Percentiles rank a stretch among this genome's conserved stretches.
Conservation (phyloP, 306 rosid genomes). For the Alnus rubra region DNA sequence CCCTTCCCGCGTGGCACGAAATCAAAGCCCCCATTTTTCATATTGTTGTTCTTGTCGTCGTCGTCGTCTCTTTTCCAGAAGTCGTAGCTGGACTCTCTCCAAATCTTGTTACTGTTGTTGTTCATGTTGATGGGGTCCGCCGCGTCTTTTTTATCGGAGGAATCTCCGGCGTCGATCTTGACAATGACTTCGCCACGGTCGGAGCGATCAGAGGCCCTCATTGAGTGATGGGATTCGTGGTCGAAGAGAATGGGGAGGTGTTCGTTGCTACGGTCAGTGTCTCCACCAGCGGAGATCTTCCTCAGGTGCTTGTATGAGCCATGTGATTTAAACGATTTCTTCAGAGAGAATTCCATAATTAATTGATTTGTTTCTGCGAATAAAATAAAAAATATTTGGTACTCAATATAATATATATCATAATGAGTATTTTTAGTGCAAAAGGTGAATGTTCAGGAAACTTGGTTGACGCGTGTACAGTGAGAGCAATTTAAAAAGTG, state of each 20-base stretch:
- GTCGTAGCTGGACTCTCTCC: slow-evolving; percentile 63
- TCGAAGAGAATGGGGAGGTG: slow-evolving; percentile 57
- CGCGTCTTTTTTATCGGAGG: not conserved
- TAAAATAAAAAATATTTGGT: not conserved
- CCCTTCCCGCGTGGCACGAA: slow-evolving; percentile 28
- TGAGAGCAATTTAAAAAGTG: not conserved
- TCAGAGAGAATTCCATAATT: slow-evolving; percentile 65
- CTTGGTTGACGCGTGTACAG: slow-evolving; percentile 42
- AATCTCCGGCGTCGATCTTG: slow-evolving; percentile 49
- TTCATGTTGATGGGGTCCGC: not conserved
- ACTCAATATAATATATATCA: not conserved
- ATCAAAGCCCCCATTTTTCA: slow-evolving; percentile 34
- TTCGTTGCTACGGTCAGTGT: slow-evolving; percentile 30
- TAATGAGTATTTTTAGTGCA: no score
- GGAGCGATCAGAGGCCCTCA: slow-evolving; percentile 14
- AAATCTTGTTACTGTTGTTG: slow-evolving; percentile 20
- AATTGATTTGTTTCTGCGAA: not conserved
- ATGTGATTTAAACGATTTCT: slow-evolving; percentile 59
- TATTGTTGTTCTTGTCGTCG: not conserved
- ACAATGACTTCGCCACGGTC: slow-evolving; percentile 49
- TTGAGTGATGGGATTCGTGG: slow-evolving; percentile 23
- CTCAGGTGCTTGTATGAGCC: slow-evolving; percentile 36
- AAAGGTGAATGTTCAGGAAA: not conserved
- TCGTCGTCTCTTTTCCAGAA: slow-evolving; percentile 39
- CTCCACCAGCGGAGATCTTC: slow-evolving; percentile 37